Percentiles rank a stretch among this genome's conserved stretches.
phyloP scores from a whole-genome alignment of 805 yeast genomes.

The Starmera pachycereana region DNA sequence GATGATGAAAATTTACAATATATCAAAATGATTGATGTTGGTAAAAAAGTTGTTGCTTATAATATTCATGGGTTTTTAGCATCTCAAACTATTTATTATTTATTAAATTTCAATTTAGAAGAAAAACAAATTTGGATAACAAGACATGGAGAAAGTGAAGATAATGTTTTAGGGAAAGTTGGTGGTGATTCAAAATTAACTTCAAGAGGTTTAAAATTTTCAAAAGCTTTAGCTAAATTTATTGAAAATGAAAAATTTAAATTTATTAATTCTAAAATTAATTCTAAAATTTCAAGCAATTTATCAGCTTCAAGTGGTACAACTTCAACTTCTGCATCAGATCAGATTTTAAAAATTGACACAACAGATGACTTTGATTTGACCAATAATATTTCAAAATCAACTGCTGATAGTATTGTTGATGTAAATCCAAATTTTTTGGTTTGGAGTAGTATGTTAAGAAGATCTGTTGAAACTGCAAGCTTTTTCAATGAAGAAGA shows the following conservation, averaged over 20 bases:
- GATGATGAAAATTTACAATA: slow-evolving; percentile 71
- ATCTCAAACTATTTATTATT: slow-evolving; percentile 85
- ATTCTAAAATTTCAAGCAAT: slow-evolving; percentile 29
- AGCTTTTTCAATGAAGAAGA: slow-evolving; percentile 61
- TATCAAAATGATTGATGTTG: slow-evolving; percentile 93
- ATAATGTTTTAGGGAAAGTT: slow-evolving; percentile 74
- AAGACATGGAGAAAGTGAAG: slow-evolving; percentile 87
- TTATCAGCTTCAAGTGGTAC: slow-evolving; percentile 17
- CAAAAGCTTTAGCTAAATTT: slow-evolving; percentile 64
- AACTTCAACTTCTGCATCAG: too few species aligned
- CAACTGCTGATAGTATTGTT: slow-evolving; percentile 23
- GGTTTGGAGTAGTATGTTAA: slow-evolving; percentile 88
- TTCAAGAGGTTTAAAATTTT: slow-evolving; percentile 63
- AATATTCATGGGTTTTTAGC: slow-evolving; percentile 84
- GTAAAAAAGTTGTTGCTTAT: slow-evolving; percentile 86
- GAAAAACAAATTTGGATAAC: slow-evolving; percentile 93
- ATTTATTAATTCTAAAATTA: slow-evolving; percentile 55
- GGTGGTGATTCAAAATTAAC: slow-evolving; percentile 90
- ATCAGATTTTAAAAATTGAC: too few species aligned
- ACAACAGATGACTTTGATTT: too few species aligned
- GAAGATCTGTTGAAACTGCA: slow-evolving; percentile 71
- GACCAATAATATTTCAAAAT: too few species aligned
- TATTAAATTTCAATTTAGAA: slow-evolving; percentile 77
- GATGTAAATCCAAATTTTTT: slow-evolving; percentile 59
- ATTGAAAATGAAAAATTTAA: slow-evolving; percentile 60